These are phyloP conservation scores for Pseudonitzschia multistriata DNA, from an alignment of 108 stramenopile genomes.

Conservation along the genomic window DNA sequence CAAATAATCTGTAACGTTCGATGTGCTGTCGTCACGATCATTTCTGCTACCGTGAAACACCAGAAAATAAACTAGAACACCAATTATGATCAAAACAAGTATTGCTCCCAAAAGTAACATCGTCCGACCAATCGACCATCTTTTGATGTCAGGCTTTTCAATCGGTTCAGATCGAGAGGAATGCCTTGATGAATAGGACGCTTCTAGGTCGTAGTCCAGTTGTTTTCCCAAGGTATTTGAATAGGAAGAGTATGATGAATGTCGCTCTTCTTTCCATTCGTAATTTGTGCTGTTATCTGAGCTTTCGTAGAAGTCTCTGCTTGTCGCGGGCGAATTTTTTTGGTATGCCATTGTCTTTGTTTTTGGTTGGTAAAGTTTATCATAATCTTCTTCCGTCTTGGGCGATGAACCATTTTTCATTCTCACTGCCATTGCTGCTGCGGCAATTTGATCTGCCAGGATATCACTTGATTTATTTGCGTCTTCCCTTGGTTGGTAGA, in stretches of 20 bases:
- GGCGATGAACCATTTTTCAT: not conserved
- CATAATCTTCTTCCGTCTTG: not conserved
- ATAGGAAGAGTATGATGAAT: not conserved
- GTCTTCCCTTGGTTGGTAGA: not conserved
- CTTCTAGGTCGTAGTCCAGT: not conserved
- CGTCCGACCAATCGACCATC: not conserved
- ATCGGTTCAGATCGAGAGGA: not conserved
- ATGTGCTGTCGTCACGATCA: not conserved
- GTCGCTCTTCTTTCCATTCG: not conserved
- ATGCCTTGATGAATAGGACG: not conserved
- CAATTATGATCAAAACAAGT: not conserved
- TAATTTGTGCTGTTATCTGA: not conserved
- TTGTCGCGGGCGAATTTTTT: not conserved
- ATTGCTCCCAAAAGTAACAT: not conserved
- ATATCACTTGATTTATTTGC: not conserved
- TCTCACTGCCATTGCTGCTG: not conserved
- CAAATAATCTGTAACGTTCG: not conserved
- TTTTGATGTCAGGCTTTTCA: not conserved
- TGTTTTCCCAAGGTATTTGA: not conserved
- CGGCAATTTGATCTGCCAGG: not conserved
- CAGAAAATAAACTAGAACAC: slow-evolving; percentile 1
- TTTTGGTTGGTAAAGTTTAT: not conserved
- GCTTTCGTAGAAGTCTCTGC: not conserved
- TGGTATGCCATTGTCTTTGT: slow-evolving; percentile 3
- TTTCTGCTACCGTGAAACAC: not conserved